Conservation (phyloP, 2,329 filamentous ascomycete species). For the Xylariomycetidae sp. region DNA sequence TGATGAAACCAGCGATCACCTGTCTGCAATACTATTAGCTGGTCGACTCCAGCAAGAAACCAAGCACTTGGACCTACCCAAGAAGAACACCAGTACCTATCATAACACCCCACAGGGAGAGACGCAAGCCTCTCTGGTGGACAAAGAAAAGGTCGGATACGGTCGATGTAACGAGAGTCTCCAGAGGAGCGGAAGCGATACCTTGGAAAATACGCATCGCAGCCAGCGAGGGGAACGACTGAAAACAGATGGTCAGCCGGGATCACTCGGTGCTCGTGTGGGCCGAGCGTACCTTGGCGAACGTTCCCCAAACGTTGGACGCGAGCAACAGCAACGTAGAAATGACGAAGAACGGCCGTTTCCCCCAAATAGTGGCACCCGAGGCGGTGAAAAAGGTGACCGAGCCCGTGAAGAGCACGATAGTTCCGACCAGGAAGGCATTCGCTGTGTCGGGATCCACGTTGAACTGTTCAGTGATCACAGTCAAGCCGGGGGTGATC, state of each 20-base stretch:
- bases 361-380: slow-evolving; percentile 19
- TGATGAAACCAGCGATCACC: slow-evolving; percentile 34
- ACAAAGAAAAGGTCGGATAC: slow-evolving; percentile 20
- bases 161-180: slow-evolving; percentile 18
- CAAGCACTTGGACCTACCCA: slow-evolving; percentile 4
- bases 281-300: slow-evolving; percentile 14
- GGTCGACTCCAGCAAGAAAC: background rate
- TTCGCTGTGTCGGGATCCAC: slow-evolving; percentile 12
- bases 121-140: slow-evolving; percentile 16
- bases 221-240: slow-evolving; percentile 18
- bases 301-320: slow-evolving; percentile 20
- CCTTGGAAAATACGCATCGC: slow-evolving; percentile 21
- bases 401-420: slow-evolving; percentile 16
- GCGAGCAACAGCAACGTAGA: slow-evolving; percentile 14
- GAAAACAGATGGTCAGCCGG: background rate
- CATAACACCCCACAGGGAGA: slow-evolving; percentile 19
- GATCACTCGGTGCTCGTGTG: too few species aligned
- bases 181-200: slow-evolving; percentile 17
- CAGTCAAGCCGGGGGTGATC: slow-evolving; percentile 16
- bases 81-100: slow-evolving; percentile 15
- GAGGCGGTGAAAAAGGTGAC: slow-evolving; percentile 19
- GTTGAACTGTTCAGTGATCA: slow-evolving; percentile 15
- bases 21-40: slow-evolving; percentile 23
- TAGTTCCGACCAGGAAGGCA: slow-evolving; percentile 17
- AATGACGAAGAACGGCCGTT: slow-evolving; percentile 21